Evolutionary conservation across 1,284 basidiomycete species (phyloP), one percentile per base, ranked within the genome.

Genomic region (Ustilago crameri): DNA sequence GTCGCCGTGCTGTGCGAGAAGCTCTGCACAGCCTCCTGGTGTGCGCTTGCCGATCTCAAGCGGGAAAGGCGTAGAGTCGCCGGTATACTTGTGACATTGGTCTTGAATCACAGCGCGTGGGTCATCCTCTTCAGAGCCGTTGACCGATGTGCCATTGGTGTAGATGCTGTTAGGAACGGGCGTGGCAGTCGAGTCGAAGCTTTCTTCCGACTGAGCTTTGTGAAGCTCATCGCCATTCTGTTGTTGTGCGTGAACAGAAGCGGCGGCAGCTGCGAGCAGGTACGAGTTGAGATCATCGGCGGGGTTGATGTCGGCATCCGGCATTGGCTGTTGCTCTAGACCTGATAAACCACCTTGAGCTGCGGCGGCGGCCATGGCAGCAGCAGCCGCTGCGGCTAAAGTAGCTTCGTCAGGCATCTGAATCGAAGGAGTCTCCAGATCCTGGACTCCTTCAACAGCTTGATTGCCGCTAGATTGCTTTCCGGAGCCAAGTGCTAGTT

Each of bases 181-280:
- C 5, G 52, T 57, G 5, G 44, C 37, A 27, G 34, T 47, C 8
- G 51, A 47, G 27, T 56, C 44, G 15, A 50, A 55, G 54, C 45
- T 65, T 43, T 57, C 57, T 12, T 53, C 46, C 0, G 50, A 54
- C 9, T 35, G 40, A 4, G 56, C 27, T 14, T 44, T 51, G 15
- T 55, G 40, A 3, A 43, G 46, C 15, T 35, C 48, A n/a, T 61
- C 42, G 35, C 40, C 42, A 20, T 49, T 24, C 3, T 59, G 74
- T 18, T 75, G 74, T 52, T 73, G 69, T 24, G 71, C 65, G 9
- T 65, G 69, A 14, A 67, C 66, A 1, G 70, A 72, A 2, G 69
- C 74, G 4, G 74, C 74, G 8, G 74, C 72, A 5, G 66, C 68
- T 22, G 70, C 74, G 12, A 75, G 61, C 12, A 75, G 55, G 18